Evolutionary conservation across 1,139 yeast species (phyloP), one percentile per base, ranked within the genome.

Genomic region (Pichia sp.): DNA sequence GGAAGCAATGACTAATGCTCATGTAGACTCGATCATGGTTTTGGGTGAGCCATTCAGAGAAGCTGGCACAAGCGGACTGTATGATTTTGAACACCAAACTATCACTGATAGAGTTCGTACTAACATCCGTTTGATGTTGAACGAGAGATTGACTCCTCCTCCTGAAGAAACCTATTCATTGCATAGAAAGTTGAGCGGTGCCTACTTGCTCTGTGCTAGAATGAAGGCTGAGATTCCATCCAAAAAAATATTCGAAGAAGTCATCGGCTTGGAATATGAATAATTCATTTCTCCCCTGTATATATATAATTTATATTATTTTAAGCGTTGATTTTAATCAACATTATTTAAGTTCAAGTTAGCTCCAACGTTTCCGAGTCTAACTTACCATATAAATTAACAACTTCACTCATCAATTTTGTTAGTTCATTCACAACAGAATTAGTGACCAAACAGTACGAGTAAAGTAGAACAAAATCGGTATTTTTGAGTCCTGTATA

Each of bases 141-240:
- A 85, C 60, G 97, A 95, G 71, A 81, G 99, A 63, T 76, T 93
- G 59, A 83, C 97, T 5, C 98, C 99, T 5, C 99, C 99, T 5
- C 99, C 99, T 3, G 98, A 93, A 68, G 99, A 93, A 70, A 93
- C 99, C 0, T 93, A 93, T 69, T 88, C 96, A 8, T 76, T 95
- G 64, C 99, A 93, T 70, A 79, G 99, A 65, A 93, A 95, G 67
- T 83, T 93, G 67, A 87, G 96, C 68, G 99, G 99, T 10, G 96
- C 95, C 1, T 95, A 88, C 67, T 75, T 93, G 61, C 76, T 93
- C 55, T 93, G 99, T 73, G 88, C 98, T 4, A 81, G 91, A 65
- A 77, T 93, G 71, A 76, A 83, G 47, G 97, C 98, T 2, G 76
- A 79, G 27, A 95, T 93, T 40, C 95, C 93, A 10, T 87, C 97